These are phyloP conservation scores for Galerina marginata DNA, from an alignment of 768 basidiomycete species.

Conservation along the genomic window DNA sequence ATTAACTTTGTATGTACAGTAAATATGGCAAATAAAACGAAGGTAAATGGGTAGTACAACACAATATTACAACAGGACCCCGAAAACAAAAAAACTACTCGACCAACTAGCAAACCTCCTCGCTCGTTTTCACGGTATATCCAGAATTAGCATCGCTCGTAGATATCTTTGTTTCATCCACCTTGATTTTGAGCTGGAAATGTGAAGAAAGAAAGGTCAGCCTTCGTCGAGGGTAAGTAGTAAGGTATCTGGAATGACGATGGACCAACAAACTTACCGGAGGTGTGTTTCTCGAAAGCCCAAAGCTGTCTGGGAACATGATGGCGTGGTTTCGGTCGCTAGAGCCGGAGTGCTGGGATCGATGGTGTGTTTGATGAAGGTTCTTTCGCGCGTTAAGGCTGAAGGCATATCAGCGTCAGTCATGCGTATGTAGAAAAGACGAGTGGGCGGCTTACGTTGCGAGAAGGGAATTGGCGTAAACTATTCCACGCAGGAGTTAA, in stretches of 20 bases:
- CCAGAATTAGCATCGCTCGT: neutral
- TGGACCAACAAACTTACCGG: neutral
- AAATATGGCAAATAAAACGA: too few species aligned
- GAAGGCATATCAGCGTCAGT: neutral
- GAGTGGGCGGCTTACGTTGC: slow-evolving; percentile 41
- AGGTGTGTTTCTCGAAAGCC: neutral
- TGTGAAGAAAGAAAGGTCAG: too few species aligned
- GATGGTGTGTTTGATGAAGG: neutral
- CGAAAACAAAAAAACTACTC: too few species aligned
- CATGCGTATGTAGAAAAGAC: neutral
- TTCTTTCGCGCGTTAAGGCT: slow-evolving; percentile 14
- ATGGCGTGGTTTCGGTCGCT: slow-evolving; percentile 12
- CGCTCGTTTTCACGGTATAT: too few species aligned
- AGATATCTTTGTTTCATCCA: neutral
- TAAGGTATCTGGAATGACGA: too few species aligned
- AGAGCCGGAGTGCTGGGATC: slow-evolving; percentile 6
- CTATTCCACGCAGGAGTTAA: slow-evolving; percentile 25
- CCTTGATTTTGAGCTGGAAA: slow-evolving; percentile 1
- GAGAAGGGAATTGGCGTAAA: slow-evolving; percentile 57
- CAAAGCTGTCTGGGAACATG: slow-evolving; percentile 15
- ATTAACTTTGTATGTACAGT: too few species aligned
- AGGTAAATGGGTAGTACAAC: too few species aligned
- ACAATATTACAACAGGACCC: too few species aligned
- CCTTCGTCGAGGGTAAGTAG: too few species aligned
- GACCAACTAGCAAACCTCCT: too few species aligned